These are phyloP conservation scores for Bruguiera hainesii DNA, from an alignment of 441 rosid species.

Conservation along the genomic window DNA sequence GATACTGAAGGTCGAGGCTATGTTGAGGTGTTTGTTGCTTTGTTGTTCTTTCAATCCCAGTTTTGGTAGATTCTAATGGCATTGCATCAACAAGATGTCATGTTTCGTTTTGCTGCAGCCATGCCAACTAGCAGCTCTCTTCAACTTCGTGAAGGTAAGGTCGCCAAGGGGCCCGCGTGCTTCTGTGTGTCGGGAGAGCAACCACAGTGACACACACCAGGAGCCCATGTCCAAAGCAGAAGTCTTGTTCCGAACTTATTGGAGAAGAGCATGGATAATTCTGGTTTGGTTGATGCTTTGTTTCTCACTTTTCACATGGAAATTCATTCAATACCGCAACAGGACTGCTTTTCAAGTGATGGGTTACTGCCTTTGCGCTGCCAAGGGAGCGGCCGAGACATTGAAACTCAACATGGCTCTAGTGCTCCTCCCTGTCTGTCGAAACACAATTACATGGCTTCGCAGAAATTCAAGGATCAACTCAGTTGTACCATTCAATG, in stretches of 20 bases:
- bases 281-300: constrained; percentile 36
- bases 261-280: constrained; percentile 47
- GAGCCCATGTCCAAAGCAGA: constrained; percentile 30
- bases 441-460: constrained; percentile 43
- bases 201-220: not conserved
- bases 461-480: constrained; percentile 33
- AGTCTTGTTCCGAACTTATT: constrained; percentile 33
- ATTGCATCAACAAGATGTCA: too few relatives aligned
- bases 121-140: constrained; percentile 29
- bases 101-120: constrained; percentile 20
- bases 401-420: constrained; percentile 55
- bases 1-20: constrained; percentile 28
- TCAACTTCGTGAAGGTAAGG: constrained; percentile 19
- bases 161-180: constrained; percentile 12
- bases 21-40: constrained; percentile 22
- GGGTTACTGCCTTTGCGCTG: constrained; percentile 55
- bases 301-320: constrained; percentile 40
- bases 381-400: constrained; percentile 63
- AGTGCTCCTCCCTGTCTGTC: constrained; percentile 48
- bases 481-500: constrained; percentile 43
- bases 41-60: not conserved
- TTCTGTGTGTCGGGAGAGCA: not conserved
- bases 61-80: not conserved
- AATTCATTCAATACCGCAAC: constrained; percentile 42
- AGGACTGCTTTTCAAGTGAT: constrained; percentile 43